Percentiles rank a stretch among this genome's conserved stretches.
phyloP scores from a whole-genome alignment of 1,284 basidiomycete genomes.

The Mycena sp. region DNA sequence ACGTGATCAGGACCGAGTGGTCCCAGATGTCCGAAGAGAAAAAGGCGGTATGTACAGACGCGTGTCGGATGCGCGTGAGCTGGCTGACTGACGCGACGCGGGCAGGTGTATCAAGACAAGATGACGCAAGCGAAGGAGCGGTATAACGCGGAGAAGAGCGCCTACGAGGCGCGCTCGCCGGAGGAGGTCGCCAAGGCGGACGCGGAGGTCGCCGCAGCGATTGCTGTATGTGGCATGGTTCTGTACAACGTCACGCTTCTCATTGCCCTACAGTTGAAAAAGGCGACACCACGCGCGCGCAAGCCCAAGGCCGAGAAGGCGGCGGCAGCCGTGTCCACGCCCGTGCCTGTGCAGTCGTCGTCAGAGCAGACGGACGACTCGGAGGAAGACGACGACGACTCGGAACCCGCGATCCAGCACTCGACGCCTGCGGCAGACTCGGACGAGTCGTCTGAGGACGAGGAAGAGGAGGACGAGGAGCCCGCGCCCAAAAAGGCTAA shows the following conservation, averaged over 20 bases:
- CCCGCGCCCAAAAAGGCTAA: slow-evolving; percentile 44
- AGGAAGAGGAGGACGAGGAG: slow-evolving; percentile 40
- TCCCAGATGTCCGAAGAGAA: slow-evolving; percentile 69
- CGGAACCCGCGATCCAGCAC: slow-evolving; percentile 15
- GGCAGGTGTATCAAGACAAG: slow-evolving; percentile 50
- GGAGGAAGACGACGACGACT: slow-evolving; percentile 46
- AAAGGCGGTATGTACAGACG: slow-evolving; percentile 71
- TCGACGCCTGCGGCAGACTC: slow-evolving; percentile 20
- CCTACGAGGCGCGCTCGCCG: slow-evolving; percentile 60
- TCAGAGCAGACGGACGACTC: slow-evolving; percentile 31
- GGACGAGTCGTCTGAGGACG: slow-evolving; percentile 39
- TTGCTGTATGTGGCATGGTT: slow-evolving; percentile 43
- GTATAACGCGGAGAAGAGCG: slow-evolving; percentile 59
- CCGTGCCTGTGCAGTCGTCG: slow-evolving; percentile 36
- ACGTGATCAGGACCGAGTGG: slow-evolving; percentile 82
- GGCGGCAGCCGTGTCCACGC: slow-evolving; percentile 35
- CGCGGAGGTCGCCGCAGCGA: slow-evolving; percentile 49
- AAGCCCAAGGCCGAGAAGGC: slow-evolving; percentile 43
- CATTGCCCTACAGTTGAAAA: slow-evolving; percentile 21
- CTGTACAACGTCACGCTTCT: background rate
- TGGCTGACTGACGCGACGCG: slow-evolving; percentile 33
- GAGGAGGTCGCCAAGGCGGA: slow-evolving; percentile 56
- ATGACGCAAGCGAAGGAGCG: slow-evolving; percentile 55
- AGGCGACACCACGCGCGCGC: slow-evolving; percentile 39
- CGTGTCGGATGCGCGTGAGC: slow-evolving; percentile 18